Evolutionary conservation across 2,329 filamentous ascomycete species (phyloP), one percentile per base, ranked within the genome.

Genomic region (Colletotrichum tropicicola): DNA sequence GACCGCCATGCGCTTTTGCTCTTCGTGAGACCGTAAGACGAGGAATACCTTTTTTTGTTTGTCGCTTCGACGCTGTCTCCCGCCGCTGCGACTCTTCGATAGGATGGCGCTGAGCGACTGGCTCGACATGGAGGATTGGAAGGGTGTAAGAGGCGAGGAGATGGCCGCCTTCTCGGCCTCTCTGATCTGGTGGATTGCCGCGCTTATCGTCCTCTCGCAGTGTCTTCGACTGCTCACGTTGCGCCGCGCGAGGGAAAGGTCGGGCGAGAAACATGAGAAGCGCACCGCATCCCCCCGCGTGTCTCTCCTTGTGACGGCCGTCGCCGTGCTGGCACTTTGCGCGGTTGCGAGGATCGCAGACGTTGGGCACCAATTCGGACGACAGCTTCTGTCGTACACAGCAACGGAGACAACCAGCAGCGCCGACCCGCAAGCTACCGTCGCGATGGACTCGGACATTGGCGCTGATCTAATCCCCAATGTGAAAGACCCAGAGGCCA

Each of bases 381-480:
- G 10, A 21, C 57, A 61, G 30, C 30, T 48, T 6, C 3, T 25
- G 9, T 57, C 54, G 12, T 51, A 66, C 27, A 23, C 47, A 30
- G 45, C 45, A 19, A 48, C 52, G 3, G 27, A 25, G 3, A 54
- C 45, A 25, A 53, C 30, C 25, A 44, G 25, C 27, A 51, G 37
- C 19, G n/a, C 19, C 10, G 32, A 37, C 12, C 17, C 59, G 3
- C 37, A 53, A 5, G 58, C 59, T 47, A 66, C 59, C 2, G 52
- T 66, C 17, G 44, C 53, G 10, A 32, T 43, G 19, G 54, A 62
- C 17, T 48, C 59, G 15, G 39, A 59, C 27, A 13, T 41, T 25
- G 63, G 63, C 35, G 63, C 63, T 13, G 21, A 17, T 25, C 59
- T 66, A 32, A 47, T 66, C 32, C 63, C 63, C 30, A 66, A 64